phyloP scores from a whole-genome alignment of 2,329 filamentous ascomycete species.

The Aspergillus sp. region DNA sequence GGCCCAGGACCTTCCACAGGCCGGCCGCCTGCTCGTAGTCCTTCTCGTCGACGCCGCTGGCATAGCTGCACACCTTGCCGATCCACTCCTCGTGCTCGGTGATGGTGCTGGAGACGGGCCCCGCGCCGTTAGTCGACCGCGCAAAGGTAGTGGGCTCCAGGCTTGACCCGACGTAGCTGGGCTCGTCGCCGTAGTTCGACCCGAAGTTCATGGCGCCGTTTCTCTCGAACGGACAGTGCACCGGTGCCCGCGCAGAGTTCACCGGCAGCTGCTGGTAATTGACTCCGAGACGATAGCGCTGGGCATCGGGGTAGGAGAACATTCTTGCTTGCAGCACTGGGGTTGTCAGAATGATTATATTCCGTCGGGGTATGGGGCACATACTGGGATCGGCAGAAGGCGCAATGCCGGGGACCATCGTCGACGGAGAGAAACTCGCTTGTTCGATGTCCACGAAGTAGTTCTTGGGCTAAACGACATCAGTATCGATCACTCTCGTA shows the following conservation, averaged over 20 bases:
- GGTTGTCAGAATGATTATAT: not conserved
- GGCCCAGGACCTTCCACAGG: constrained; percentile 32
- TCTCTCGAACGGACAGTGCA: constrained; percentile 54
- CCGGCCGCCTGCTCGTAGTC: constrained; percentile 32
- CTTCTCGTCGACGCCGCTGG: constrained; percentile 20
- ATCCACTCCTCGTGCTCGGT: constrained; percentile 32
- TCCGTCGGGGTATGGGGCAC: constrained; percentile 2
- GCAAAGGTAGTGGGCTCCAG: constrained; percentile 24
- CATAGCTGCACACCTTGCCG: constrained; percentile 21
- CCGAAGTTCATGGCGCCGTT: constrained; percentile 38
- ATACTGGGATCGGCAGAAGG: constrained; percentile 59
- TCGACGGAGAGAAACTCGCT: constrained; percentile 64
- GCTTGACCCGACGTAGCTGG: constrained; percentile 50
- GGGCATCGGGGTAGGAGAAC: constrained; percentile 60
- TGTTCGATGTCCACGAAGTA: constrained; percentile 69
- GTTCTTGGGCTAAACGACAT: constrained; percentile 44
- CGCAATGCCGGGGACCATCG: constrained; percentile 63
- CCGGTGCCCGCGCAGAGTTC: constrained; percentile 33
- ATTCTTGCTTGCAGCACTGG: constrained; percentile 59
- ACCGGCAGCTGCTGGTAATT: constrained; percentile 45
- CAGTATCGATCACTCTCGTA: not conserved
- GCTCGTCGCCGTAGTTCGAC: constrained; percentile 59
- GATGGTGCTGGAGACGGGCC: constrained; percentile 12
- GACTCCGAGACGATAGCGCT: constrained; percentile 41
- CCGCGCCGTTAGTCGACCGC: constrained; percentile 5